Evolutionary conservation across 495 filamentous ascomycete species (phyloP).

Genomic region (Cercophora scortea): DNA sequence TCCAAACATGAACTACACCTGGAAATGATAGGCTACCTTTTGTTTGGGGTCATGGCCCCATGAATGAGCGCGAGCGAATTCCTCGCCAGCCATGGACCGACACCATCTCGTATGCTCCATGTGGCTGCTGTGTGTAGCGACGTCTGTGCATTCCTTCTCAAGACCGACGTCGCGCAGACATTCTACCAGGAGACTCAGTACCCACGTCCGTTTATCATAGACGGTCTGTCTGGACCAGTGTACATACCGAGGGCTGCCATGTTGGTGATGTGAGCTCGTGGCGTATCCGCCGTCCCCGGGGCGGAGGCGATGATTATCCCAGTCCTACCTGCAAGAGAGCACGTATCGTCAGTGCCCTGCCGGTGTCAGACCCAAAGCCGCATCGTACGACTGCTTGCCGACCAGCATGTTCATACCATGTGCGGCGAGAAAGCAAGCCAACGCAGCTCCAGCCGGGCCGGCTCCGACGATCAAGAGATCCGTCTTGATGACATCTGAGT

Average conservation of each 20-base stretch:
- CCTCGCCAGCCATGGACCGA: constrained; percentile 42
- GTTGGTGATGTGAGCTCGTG: constrained; percentile 50
- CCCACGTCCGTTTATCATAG: background rate
- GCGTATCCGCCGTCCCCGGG: constrained; percentile 42
- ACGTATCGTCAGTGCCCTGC: background rate
- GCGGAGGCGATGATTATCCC: constrained; percentile 42
- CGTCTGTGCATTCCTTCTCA: constrained; percentile 25
- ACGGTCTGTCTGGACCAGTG: too few species aligned
- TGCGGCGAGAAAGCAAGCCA: constrained; percentile 47
- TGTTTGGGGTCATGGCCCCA: constrained; percentile 44
- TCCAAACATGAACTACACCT: background rate
- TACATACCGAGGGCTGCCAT: constrained; percentile 19
- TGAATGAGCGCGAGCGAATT: constrained; percentile 39
- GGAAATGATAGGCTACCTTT: background rate
- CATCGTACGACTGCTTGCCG: too few species aligned
- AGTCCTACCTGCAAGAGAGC: constrained; percentile 23
- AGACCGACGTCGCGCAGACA: constrained; percentile 45
- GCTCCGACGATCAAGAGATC: constrained; percentile 48
- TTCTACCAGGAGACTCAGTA: constrained; percentile 18
- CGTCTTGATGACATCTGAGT: constrained; percentile 19
- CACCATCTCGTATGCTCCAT: constrained; percentile 45
- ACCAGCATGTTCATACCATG: constrained; percentile 29
- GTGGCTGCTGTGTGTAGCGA: constrained; percentile 23
- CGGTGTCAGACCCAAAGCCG: background rate
- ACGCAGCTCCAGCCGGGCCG: constrained; percentile 46